These are phyloP conservation scores for Fraxinus velutina DNA, from an alignment of 305 asterid genomes.

Conservation along the genomic window DNA sequence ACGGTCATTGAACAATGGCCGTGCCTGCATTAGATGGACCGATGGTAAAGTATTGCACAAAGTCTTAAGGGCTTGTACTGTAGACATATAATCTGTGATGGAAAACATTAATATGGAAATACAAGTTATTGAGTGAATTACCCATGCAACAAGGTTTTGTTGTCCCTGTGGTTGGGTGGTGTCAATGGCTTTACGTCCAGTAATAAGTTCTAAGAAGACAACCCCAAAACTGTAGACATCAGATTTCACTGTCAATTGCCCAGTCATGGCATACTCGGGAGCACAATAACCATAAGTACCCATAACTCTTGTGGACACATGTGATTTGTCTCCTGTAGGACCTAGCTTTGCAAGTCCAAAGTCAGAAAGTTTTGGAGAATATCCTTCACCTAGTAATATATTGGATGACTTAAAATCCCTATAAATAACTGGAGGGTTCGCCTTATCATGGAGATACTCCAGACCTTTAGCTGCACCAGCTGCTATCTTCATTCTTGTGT, in stretches of 20 bases:
- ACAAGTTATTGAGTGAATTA: constrained; percentile 4
- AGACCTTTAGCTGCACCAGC: constrained; percentile 62
- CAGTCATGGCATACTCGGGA: constrained; percentile 63
- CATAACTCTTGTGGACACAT: constrained; percentile 52
- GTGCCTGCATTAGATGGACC: constrained; percentile 37
- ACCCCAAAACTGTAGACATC: constrained; percentile 62
- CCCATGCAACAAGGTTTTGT: constrained; percentile 54
- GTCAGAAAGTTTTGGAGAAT: constrained; percentile 52
- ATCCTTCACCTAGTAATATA: constrained; percentile 49
- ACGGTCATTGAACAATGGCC: constrained; percentile 53
- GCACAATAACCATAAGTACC: constrained; percentile 65
- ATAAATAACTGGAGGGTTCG: constrained; percentile 54
- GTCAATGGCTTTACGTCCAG: constrained; percentile 57
- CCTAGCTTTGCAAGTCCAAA: constrained; percentile 60
- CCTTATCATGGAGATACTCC: constrained; percentile 61
- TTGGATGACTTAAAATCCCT: constrained; percentile 59
- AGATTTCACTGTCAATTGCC: constrained; percentile 55
- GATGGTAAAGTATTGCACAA: neutral
- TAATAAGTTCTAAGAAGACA: constrained; percentile 53
- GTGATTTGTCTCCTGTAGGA: constrained; percentile 59
- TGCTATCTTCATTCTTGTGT: constrained; percentile 57
- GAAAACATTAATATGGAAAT: neutral
- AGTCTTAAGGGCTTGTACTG: neutral
- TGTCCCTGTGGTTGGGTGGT: constrained; percentile 46
- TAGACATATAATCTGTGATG: neutral